phyloP scores from a whole-genome alignment of 2,329 filamentous ascomycete species.

The Sclerotinia minor region DNA sequence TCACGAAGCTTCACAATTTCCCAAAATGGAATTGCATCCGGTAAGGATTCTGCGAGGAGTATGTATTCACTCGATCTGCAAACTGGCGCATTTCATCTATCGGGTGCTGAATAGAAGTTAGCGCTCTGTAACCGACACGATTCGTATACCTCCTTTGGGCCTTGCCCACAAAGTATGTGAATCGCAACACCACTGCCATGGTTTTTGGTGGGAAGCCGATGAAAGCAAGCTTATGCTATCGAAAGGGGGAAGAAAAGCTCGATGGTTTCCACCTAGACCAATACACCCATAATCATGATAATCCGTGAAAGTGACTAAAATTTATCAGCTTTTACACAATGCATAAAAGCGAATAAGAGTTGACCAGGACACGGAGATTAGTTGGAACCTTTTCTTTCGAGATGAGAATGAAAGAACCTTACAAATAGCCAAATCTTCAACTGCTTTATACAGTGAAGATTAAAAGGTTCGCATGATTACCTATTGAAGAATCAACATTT shows the following conservation, averaged over 20 bases:
- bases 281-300: conserved; percentile 4
- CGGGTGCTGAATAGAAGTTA: not conserved
- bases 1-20: not conserved
- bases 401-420: conserved; percentile 58
- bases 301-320: conserved; percentile 50
- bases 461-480: no score
- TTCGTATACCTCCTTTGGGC: not conserved
- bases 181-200: conserved; percentile 25
- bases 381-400: conserved; percentile 55
- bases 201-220: conserved; percentile 36
- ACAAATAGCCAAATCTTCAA: conserved; percentile 46
- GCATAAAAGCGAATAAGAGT: conserved; percentile 51
- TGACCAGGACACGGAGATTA: conserved; percentile 57
- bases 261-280: not conserved
- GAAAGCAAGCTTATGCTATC: conserved; percentile 29
- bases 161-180: not conserved
- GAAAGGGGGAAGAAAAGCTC: conserved; percentile 35
- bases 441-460: no score
- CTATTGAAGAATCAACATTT: not conserved
- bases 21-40: not conserved
- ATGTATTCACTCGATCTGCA: not conserved
- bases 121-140: not conserved
- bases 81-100: not conserved
- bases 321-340: conserved; percentile 54
- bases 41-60: not conserved